Conservation (phyloP, 208 protist genomes). For the Trypanosoma grayi region DNA sequence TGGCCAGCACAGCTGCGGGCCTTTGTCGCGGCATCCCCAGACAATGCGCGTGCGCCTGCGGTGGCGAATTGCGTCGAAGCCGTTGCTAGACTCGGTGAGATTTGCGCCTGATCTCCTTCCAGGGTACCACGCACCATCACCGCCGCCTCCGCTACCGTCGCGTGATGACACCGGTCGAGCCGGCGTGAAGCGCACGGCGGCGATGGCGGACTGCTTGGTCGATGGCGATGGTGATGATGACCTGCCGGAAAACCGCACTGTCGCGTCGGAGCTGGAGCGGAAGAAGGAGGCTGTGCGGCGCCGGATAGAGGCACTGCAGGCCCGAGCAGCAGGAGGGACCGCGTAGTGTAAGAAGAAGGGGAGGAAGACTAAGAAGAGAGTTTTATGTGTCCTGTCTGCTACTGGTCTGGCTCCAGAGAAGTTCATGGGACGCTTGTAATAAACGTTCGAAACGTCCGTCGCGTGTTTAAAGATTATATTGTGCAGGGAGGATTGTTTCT, state of each 20-base stretch:
- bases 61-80: slow-evolving; percentile 50
- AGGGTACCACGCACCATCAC: slow-evolving; percentile 12
- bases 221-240: slow-evolving; percentile 2
- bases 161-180: not conserved
- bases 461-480: too few species aligned
- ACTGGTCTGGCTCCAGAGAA: too few species aligned
- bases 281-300: slow-evolving; percentile 50
- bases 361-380: too few species aligned
- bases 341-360: not conserved
- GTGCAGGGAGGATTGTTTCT: too few species aligned
- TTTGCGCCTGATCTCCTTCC: slow-evolving; percentile 27
- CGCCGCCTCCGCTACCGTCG: not conserved
- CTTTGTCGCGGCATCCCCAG: slow-evolving; percentile 27
- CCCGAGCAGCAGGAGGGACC: slow-evolving; percentile 6
- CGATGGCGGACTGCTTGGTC: slow-evolving; percentile 5
- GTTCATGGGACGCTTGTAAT: too few species aligned
- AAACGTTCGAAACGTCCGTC: too few species aligned
- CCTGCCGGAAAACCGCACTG: not conserved
- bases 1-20: slow-evolving; percentile 15
- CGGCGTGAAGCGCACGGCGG: slow-evolving; percentile 24
- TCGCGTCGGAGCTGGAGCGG: slow-evolving; percentile 34
- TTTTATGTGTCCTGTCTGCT: too few species aligned
- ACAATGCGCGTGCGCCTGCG: slow-evolving; percentile 62
- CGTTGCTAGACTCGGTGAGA: slow-evolving; percentile 19
- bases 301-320: slow-evolving; percentile 48